Base-by-base conservation (phyloP, 768 basidiomycete genomes). In the Paxillus rubicundulus region DNA sequence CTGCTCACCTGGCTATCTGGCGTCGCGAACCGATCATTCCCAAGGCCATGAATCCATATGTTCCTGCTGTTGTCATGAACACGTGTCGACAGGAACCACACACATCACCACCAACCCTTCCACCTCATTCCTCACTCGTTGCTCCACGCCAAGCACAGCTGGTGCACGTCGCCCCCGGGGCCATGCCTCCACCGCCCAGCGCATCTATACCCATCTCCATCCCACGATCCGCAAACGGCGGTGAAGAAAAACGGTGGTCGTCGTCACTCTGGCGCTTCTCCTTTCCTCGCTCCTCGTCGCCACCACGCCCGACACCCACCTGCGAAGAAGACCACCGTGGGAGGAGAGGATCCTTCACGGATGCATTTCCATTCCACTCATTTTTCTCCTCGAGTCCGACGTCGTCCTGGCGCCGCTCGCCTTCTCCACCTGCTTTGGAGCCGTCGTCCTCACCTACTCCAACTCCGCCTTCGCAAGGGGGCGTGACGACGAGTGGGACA, bases 301-400 rank as follows among this genome's bases (percentile, higher is more conserved):
- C 69, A 4, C 60, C 61, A 42, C 69, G 70, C 36, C 56, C 60
- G 30, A 55, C 65, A 18, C 62, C 60, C 3, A 36, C 49, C 41
- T 52, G 52, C 13, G 67, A 66, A 20, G 68, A 62, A 33, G 63
- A 56, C n/a, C 57, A 54, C 13, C 61, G 68, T 43, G 64, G 60
- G 34, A 54, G 68, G 24, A 50, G 65, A 52, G 69, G 68, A 21
- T 69, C 68, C 20, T 50, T 69, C 24, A 69, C 68, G 16, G 68
- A 68, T 70, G 78, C 72, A 70, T 80, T 79, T 69, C 78, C 73
- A 62, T 79, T 71, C 56, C 78, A 68, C 41, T 66, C 70, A 13
- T 66, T 71, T 53, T 69, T 69, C 38, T 60, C 60, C 9, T 58
- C 68, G 1, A 71, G 63, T 50, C 61, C 68, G 17, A 63, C 70